A percentile compares a stretch with the other conserved stretches of the same genome.
Conservation (phyloP, 768 basidiomycete genomes). For the Termitomyces sp. region DNA sequence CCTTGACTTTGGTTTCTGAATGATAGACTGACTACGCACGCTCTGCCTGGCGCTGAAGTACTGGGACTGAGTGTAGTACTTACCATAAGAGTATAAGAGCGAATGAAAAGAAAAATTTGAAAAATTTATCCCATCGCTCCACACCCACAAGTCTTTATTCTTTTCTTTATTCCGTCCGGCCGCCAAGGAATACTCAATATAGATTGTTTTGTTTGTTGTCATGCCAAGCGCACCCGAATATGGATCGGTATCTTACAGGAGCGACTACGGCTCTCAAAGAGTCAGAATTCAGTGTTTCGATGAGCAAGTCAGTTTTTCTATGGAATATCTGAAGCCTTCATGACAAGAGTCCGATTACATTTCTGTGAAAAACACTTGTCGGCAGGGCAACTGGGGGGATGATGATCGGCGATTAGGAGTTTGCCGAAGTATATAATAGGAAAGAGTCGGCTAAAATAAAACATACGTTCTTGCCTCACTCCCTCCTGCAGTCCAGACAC, state of each 20-base stretch:
- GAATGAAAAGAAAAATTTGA: no score
- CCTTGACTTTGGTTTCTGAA: background rate
- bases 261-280: background rate
- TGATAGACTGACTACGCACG: background rate
- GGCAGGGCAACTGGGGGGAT: constrained; percentile 6
- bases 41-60: background rate
- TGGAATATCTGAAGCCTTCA: background rate
- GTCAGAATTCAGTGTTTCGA: background rate
- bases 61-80: background rate
- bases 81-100: background rate
- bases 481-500: constrained; percentile 7
- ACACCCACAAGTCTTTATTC: background rate
- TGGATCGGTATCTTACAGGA: background rate
- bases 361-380: constrained; percentile 3
- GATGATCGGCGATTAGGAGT: constrained; percentile 2
- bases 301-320: background rate
- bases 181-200: background rate
- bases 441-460: background rate
- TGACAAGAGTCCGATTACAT: background rate
- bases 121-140: background rate
- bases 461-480: constrained; percentile 4
- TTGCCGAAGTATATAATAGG: constrained; percentile 16
- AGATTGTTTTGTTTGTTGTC: background rate
- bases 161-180: background rate
- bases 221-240: background rate